Base-by-base conservation (phyloP, 768 basidiomycete species). In the Pisolithus sp. region DNA sequence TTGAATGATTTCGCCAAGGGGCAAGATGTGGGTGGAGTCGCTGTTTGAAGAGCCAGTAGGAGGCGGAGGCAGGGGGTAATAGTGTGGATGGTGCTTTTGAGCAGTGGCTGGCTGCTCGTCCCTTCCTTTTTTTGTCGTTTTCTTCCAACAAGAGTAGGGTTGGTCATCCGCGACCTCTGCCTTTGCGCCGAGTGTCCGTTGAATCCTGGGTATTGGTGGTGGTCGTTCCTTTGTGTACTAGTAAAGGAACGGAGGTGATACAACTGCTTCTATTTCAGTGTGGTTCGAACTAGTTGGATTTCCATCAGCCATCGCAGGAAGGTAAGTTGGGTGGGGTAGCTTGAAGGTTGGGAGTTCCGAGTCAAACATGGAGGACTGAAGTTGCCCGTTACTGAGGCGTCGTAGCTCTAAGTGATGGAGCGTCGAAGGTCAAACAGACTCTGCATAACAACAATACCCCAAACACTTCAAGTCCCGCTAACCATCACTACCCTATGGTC, bases 1-100 rank as follows among this genome's bases (percentile, higher is more conserved):
- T 77, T 97, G 49, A 84, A 89, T 51, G 93, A 96, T 62, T 97
- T 86, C 75, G 66, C 83, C 54, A 73, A 72, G 67, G 75, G 73
- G 26, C 69, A 69, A 7, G 64, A 43, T 8, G 51, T 20, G 20
- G 46, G n/a, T 49, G 26, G 10, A n/a, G 21, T 1, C 6, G 39
- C 17, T 40, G 51, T 34, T 41, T 59, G 49, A 49, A 24, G 17
- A 13, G 31, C 53, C 18, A 42, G 12, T 15, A 34, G 34, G 12
- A 13, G 13, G 31, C 12, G 10, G 34, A 34, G 34, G 34, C 36
- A 51, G 54, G 10, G 28, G 40, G 2, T 43, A 2, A 49, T 50
- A 17, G 40, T 43, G 24, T 43, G 24, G 41, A 43, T 20, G 50
- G 39, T 23, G 23, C 55, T 59, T 49, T 65, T 73, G 74, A 75